Percentiles rank a stretch among this genome's conserved stretches.
phyloP scores from a whole-genome alignment of 129 eudicot genomes.

The Daucus carota region DNA sequence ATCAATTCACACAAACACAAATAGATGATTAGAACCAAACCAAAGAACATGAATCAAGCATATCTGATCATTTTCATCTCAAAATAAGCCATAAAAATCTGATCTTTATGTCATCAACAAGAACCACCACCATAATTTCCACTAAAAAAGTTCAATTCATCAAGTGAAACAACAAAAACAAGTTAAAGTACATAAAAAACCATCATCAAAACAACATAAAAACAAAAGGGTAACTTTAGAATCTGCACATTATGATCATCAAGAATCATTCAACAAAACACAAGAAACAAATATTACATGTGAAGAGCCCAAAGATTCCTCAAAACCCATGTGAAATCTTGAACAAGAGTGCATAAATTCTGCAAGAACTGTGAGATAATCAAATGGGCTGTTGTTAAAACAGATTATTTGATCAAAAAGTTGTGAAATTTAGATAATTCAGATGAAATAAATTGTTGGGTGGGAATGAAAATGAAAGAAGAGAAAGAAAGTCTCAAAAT shows the following conservation, averaged over 20 bases:
- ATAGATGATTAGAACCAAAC: constrained; percentile 21
- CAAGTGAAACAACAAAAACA: constrained; percentile 13
- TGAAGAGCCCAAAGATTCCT: constrained; percentile 35
- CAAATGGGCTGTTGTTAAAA: constrained; percentile 26
- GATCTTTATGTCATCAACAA: constrained; percentile 16
- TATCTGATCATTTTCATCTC: constrained; percentile 10
- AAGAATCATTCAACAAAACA: constrained; percentile 37
- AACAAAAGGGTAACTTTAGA: constrained; percentile 17
- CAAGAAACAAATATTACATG: constrained; percentile 35
- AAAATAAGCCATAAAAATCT: constrained; percentile 24
- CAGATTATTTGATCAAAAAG: constrained; percentile 10
- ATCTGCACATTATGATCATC: constrained; percentile 49
- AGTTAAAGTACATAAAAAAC: neutral
- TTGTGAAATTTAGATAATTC: constrained; percentile 14
- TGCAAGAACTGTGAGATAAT: constrained; percentile 9
- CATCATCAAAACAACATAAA: constrained; percentile 7
- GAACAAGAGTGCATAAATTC: constrained; percentile 16
- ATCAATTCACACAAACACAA: constrained; percentile 16
- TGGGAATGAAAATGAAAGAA: neutral
- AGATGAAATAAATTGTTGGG: constrained; percentile 15
- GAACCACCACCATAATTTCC: constrained; percentile 22
- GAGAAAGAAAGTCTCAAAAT: constrained; percentile 19
- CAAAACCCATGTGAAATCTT: constrained; percentile 28
- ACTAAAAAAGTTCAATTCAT: constrained; percentile 24
- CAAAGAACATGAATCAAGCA: constrained; percentile 11